These are phyloP conservation scores for Penicillium sp. DNA, from an alignment of 2,329 filamentous ascomycete species.

Conservation along the genomic window DNA sequence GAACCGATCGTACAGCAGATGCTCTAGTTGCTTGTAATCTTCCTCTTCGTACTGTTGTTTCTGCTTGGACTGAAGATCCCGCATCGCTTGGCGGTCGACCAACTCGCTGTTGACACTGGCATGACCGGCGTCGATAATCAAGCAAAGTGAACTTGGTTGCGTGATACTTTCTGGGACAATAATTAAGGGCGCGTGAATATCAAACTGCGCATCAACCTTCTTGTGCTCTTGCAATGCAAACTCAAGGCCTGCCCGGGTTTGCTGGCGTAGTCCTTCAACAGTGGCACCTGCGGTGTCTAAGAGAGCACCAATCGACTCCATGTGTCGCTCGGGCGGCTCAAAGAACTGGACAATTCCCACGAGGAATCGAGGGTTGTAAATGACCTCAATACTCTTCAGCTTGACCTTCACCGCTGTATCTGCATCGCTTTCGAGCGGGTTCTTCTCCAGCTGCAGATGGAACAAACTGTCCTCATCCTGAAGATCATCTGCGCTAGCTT, in stretches of 20 bases:
- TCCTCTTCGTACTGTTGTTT: slow-evolving; percentile 81
- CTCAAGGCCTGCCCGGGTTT: slow-evolving; percentile 91
- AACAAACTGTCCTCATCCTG: slow-evolving; percentile 76
- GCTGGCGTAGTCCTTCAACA: slow-evolving; percentile 89
- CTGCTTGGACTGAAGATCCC: slow-evolving; percentile 87
- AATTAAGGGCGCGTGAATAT: slow-evolving; percentile 91
- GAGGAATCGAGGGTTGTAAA: slow-evolving; percentile 94
- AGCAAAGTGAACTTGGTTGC: slow-evolving; percentile 72
- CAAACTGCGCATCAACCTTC: slow-evolving; percentile 92
- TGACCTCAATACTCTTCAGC: slow-evolving; percentile 90
- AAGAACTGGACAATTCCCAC: slow-evolving; percentile 94
- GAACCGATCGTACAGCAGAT: slow-evolving; percentile 97
- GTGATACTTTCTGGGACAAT: slow-evolving; percentile 95
- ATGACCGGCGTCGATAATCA: slow-evolving; percentile 95
- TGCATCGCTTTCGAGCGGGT: slow-evolving; percentile 87
- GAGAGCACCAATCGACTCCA: slow-evolving; percentile 95
- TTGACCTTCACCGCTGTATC: slow-evolving; percentile 89
- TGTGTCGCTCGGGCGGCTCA: slow-evolving; percentile 90
- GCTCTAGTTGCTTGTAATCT: slow-evolving; percentile 83
- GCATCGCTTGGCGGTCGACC: slow-evolving; percentile 85
- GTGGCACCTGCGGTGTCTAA: slow-evolving; percentile 96
- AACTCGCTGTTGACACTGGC: slow-evolving; percentile 91
- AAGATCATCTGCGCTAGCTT: slow-evolving; percentile 41
- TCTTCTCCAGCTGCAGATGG: slow-evolving; percentile 87
- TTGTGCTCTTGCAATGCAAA: slow-evolving; percentile 98